phyloP scores from a whole-genome alignment of 805 yeast species.

The Hanseniaspora pseudoguilliermondii region DNA sequence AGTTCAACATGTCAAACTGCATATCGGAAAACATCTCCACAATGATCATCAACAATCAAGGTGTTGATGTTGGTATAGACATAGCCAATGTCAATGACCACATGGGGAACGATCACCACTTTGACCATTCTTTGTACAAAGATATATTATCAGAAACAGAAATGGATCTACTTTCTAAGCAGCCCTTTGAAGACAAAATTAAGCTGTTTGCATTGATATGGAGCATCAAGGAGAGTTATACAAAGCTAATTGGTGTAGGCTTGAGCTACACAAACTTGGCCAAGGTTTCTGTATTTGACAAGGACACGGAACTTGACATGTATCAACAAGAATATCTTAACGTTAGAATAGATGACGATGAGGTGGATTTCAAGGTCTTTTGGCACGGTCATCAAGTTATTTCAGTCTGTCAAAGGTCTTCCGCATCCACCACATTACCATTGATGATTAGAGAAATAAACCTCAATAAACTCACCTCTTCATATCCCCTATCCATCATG shows the following conservation, averaged over 20 bases:
- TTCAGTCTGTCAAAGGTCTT: not conserved
- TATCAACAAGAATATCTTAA: not conserved
- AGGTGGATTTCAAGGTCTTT: slow-evolving; percentile 2
- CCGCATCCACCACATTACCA: not conserved
- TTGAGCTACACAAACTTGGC: slow-evolving; percentile 19
- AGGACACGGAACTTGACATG: not conserved
- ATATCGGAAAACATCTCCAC: slow-evolving; percentile 31
- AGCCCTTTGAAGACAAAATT: slow-evolving; percentile 20
- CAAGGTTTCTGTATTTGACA: not conserved
- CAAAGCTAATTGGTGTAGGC: slow-evolving; percentile 57
- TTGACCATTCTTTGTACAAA: slow-evolving; percentile 28
- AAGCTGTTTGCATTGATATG: slow-evolving; percentile 45
- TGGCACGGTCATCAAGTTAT: not conserved
- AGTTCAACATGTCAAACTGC: slow-evolving; percentile 53
- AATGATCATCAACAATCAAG: slow-evolving; percentile 30
- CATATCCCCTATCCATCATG: not conserved
- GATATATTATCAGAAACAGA: slow-evolving; percentile 35
- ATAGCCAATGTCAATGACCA: slow-evolving; percentile 29
- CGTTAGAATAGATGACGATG: not conserved
- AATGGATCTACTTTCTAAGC: slow-evolving; percentile 21
- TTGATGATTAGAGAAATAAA: not conserved
- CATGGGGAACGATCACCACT: slow-evolving; percentile 13
- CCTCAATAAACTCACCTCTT: not conserved
- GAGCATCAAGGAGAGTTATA: slow-evolving; percentile 70
- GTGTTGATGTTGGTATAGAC: slow-evolving; percentile 35